Conservation (phyloP, 2,329 filamentous ascomycete genomes). For the Aspergillus sp. region DNA sequence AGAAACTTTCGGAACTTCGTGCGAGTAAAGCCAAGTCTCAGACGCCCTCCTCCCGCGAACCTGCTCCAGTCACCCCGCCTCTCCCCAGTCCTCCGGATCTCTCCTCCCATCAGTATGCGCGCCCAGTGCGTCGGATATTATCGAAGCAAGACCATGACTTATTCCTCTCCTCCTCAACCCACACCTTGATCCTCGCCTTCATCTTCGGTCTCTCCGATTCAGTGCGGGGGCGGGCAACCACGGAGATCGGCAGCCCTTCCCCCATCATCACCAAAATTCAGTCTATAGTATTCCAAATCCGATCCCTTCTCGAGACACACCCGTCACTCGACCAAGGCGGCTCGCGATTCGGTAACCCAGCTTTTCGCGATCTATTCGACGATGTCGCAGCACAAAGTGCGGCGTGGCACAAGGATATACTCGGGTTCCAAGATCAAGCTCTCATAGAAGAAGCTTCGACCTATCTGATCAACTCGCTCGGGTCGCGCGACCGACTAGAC, state of each 20-base stretch:
- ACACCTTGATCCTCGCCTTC: slow-evolving; percentile 76
- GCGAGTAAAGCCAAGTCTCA: slow-evolving; percentile 37
- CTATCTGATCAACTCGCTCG: slow-evolving; percentile 82
- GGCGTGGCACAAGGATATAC: slow-evolving; percentile 45
- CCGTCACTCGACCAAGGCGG: slow-evolving; percentile 85
- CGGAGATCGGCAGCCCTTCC: slow-evolving; percentile 49
- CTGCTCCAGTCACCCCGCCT: slow-evolving; percentile 73
- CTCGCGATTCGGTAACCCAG: slow-evolving; percentile 91
- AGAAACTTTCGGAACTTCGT: slow-evolving; percentile 43
- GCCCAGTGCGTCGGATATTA: slow-evolving; percentile 77
- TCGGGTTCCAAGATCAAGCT: slow-evolving; percentile 40
- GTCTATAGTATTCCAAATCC: slow-evolving; percentile 68
- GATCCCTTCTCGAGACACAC: slow-evolving; percentile 65
- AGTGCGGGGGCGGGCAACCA: slow-evolving; percentile 56
- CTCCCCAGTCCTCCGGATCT: slow-evolving; percentile 69
- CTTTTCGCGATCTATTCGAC: slow-evolving; percentile 78
- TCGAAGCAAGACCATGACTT: slow-evolving; percentile 76
- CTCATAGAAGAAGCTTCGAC: slow-evolving; percentile 72
- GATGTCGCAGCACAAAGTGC: slow-evolving; percentile 44
- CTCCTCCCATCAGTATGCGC: slow-evolving; percentile 62
- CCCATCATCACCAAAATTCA: slow-evolving; percentile 65
- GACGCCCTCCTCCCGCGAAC: slow-evolving; percentile 41
- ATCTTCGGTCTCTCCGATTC: slow-evolving; percentile 84
- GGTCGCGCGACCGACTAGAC: slow-evolving; percentile 84
- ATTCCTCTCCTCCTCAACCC: slow-evolving; percentile 76